These are phyloP conservation scores for Bolboschoenoplectus hybrid DNA, from an alignment of 202 grass and related monocot genomes.

Conservation along the genomic window DNA sequence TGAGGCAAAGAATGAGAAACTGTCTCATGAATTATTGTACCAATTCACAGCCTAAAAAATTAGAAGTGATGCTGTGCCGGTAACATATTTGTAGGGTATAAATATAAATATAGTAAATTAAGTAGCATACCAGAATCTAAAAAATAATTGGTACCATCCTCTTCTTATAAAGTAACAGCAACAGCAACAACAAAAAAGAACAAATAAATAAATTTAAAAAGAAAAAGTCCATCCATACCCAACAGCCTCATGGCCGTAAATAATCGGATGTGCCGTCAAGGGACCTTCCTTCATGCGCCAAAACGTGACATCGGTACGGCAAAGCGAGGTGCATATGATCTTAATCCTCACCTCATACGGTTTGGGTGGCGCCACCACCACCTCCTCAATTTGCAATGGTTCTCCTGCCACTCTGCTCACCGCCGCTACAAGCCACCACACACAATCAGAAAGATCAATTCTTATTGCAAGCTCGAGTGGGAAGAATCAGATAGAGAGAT, in stretches of 20 bases:
- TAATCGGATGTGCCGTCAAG: neutral
- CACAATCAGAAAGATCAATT: neutral
- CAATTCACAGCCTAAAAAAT: neutral
- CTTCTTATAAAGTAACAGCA: neutral
- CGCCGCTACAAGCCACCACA: slow-evolving; percentile 41
- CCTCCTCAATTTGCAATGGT: slow-evolving; percentile 61
- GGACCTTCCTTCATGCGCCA: slow-evolving; percentile 58
- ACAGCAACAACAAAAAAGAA: neutral
- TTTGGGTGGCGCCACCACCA: slow-evolving; percentile 59
- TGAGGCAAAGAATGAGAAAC: neutral
- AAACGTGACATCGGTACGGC: slow-evolving; percentile 70
- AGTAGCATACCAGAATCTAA: neutral
- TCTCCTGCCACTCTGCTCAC: slow-evolving; percentile 56
- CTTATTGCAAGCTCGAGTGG: neutral
- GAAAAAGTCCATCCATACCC: neutral
- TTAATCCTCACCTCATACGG: slow-evolving; percentile 58
- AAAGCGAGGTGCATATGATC: slow-evolving; percentile 60
- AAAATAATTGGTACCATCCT: neutral
- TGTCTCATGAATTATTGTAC: neutral
- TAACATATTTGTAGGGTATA: neutral
- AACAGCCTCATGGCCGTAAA: slow-evolving; percentile 28
- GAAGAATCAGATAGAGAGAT: neutral
- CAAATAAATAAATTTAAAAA: neutral
- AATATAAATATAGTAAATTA: neutral
- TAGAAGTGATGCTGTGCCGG: neutral